A percentile compares a stretch with the other conserved stretches of the same genome.
Conservation (phyloP, 1,284 basidiomycete species). For the Cryptococcus depauperatus region DNA sequence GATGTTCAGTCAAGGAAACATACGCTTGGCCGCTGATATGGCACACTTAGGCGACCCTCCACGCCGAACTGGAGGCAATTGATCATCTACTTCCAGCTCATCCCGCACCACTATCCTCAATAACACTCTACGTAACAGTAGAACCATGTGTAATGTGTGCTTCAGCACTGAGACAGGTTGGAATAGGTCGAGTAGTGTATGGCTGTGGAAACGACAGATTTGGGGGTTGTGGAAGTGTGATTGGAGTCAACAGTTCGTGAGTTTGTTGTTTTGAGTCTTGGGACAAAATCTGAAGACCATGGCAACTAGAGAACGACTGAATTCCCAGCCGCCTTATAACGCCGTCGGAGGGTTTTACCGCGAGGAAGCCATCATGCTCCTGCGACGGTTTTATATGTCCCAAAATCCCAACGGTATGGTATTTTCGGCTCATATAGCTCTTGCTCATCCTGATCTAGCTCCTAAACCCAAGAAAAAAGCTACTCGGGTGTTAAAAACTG, state of each 20-base stretch:
- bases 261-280: slow-evolving; percentile 28
- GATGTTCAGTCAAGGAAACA: not conserved
- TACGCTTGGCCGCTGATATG: not conserved
- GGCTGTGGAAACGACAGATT: slow-evolving; percentile 96
- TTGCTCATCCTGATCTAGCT: slow-evolving; percentile 18
- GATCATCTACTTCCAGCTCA: slow-evolving; percentile 69
- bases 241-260: slow-evolving; percentile 72
- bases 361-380: slow-evolving; percentile 90
- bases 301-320: slow-evolving; percentile 47
- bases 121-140: slow-evolving; percentile 93
- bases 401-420: slow-evolving; percentile 81
- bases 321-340: slow-evolving; percentile 63
- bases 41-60: slow-evolving; percentile 73
- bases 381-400: slow-evolving; percentile 90
- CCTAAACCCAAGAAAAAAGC: slow-evolving; percentile 46
- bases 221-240: slow-evolving; percentile 91
- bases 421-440: not conserved
- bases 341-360: slow-evolving; percentile 76
- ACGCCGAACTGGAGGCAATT: slow-evolving; percentile 96
- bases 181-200: slow-evolving; percentile 83
- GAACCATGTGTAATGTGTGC: slow-evolving; percentile 99
- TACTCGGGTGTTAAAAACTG: slow-evolving; percentile 44
- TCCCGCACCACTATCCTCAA: slow-evolving; percentile 59
- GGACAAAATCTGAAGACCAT: not conserved
- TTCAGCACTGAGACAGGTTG: slow-evolving; percentile 84